These are phyloP conservation scores for Xylaria digitata DNA, from an alignment of 2,329 filamentous ascomycete genomes.

Conservation along the genomic window DNA sequence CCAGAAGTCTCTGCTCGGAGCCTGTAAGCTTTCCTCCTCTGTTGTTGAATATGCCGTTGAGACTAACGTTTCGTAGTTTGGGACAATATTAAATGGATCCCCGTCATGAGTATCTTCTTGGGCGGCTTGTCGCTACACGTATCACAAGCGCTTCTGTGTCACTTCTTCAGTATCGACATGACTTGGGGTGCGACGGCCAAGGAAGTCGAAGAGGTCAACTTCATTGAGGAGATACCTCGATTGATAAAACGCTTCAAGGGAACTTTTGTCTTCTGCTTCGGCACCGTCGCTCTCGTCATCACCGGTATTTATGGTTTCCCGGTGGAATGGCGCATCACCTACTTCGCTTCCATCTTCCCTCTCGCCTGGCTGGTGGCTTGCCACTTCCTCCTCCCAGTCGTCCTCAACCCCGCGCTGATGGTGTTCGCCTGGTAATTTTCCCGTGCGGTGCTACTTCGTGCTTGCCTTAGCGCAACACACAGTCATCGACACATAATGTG, in stretches of 20 bases:
- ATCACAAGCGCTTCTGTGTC: constrained; percentile 54
- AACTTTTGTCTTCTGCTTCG: constrained; percentile 48
- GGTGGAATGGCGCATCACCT: constrained; percentile 64
- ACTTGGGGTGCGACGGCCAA: constrained; percentile 52
- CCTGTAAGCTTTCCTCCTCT: constrained; percentile 49
- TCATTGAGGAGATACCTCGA: constrained; percentile 50
- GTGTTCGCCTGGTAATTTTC: constrained; percentile 65
- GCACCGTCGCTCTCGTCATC: constrained; percentile 47
- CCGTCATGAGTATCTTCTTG: constrained; percentile 56
- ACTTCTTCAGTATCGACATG: constrained; percentile 59
- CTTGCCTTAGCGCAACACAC: background rate
- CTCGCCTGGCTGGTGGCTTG: constrained; percentile 62
- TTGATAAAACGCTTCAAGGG: constrained; percentile 50
- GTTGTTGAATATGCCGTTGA: background rate
- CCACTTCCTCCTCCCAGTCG: constrained; percentile 69
- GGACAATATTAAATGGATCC: constrained; percentile 65
- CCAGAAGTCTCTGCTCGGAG: constrained; percentile 59
- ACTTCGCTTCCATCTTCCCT: constrained; percentile 70
- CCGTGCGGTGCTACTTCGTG: background rate
- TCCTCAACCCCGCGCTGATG: constrained; percentile 73
- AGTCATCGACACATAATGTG: constrained; percentile 26
- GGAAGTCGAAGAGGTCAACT: constrained; percentile 51
- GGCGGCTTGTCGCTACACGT: constrained; percentile 58
- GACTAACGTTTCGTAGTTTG: constrained; percentile 51
- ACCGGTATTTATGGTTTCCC: constrained; percentile 48